Evolutionary conservation across 2,329 filamentous ascomycete species (phyloP), one percentile per base, ranked within the genome.

Genomic region (Teratosphaeria pseudoeucalypti): DNA sequence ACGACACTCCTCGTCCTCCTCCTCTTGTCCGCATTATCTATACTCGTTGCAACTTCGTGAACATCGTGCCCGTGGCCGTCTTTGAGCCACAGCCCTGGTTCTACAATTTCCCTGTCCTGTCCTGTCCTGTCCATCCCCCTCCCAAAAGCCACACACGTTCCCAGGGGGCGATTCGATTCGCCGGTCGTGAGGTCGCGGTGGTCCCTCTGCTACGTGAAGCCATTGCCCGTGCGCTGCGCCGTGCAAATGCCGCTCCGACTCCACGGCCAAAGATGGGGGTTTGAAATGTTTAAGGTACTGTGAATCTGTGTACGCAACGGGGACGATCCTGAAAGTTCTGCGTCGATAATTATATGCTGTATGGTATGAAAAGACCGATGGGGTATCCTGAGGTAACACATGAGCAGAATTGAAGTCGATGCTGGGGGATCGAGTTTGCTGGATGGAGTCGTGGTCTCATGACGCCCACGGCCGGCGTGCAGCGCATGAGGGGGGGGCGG

Each of bases 231-330:
- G 16, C 43, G 23, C 19, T n/a, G 43, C 43, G 43, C 43, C 43
- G 43, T 56, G 11, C 34, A 56, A 56, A 56, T 56, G 55, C 55
- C 26, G 55, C 55, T 47, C 55, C 34, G 55, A 56, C 55, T 56
- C 55, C 55, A 27, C 32, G 29, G 23, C 43, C 43, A 23, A 49
- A 49, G 43, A 49, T 49, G 43, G 23, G 23, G 23, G 23, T 23
- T 23, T 23, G 2, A 1, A 23, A 23, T 23, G 43, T 49, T 16
- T 49, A 49, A 49, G 23, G 43, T 23, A 3, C 43, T 49, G 43
- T 49, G 43, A 23, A 49, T 49, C n/a, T 49, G 43, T 49, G 43
- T 49, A 49, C 43, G 43, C 1, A 23, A 23, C 19, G 23, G 23
- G 16, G 6, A 49, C 43, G 19, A 23, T 23, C 43, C 9, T 6